Percentiles rank a stretch among this genome's conserved stretches.
Evolutionary conservation across 2,329 filamentous ascomycete species (phyloP).

Genomic region (Fusarium poae): DNA sequence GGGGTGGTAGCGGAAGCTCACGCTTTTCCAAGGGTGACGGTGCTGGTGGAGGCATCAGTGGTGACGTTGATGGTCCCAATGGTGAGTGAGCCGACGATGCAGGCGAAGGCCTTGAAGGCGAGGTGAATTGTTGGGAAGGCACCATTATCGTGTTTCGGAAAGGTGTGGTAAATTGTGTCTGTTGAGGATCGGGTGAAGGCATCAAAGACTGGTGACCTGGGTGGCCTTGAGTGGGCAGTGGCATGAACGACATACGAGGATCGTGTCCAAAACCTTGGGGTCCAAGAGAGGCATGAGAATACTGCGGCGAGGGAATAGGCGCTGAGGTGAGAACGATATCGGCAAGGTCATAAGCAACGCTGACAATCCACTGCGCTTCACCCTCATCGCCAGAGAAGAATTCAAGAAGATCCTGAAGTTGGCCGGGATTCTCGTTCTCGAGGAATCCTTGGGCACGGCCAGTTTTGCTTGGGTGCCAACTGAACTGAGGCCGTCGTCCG

Average conservation of each 20-base stretch:
- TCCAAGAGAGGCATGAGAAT: slow-evolving; percentile 48
- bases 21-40: slow-evolving; percentile 54
- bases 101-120: slow-evolving; percentile 50
- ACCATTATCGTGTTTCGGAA: slow-evolving; percentile 54
- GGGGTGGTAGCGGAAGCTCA: slow-evolving; percentile 53
- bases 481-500: slow-evolving; percentile 69
- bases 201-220: slow-evolving; percentile 50
- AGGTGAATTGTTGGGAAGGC: slow-evolving; percentile 50
- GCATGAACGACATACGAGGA: slow-evolving; percentile 50
- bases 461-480: slow-evolving; percentile 70
- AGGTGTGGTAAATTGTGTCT: slow-evolving; percentile 48
- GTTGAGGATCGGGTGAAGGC: slow-evolving; percentile 49
- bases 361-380: slow-evolving; percentile 69
- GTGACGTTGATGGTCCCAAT: slow-evolving; percentile 52
- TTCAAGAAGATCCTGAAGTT: slow-evolving; percentile 74
- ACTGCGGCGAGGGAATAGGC: slow-evolving; percentile 51
- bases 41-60: slow-evolving; percentile 48
- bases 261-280: slow-evolving; percentile 49
- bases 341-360: slow-evolving; percentile 69
- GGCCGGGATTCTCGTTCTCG: slow-evolving; percentile 72
- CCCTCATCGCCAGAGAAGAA: slow-evolving; percentile 71
- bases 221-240: slow-evolving; percentile 52
- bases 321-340: slow-evolving; percentile 59
- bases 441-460: slow-evolving; percentile 69
- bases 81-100: slow-evolving; percentile 53